A percentile compares a stretch with the other conserved stretches of the same genome.
phyloP scores from a whole-genome alignment of 768 basidiomycete genomes.

The Phylloporus arenicola region DNA sequence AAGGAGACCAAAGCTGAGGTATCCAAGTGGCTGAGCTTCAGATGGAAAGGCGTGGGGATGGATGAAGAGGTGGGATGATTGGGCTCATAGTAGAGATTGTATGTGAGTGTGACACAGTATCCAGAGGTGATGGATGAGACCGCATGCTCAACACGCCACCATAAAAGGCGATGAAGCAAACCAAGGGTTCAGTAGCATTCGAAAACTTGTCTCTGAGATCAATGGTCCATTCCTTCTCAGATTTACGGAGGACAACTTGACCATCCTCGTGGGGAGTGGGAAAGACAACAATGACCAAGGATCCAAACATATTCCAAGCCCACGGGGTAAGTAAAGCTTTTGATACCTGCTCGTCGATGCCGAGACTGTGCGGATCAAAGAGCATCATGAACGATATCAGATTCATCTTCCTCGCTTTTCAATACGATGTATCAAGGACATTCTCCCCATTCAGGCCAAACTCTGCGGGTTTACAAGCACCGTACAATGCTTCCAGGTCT shows the following conservation, averaged over 20 bases:
- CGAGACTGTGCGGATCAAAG: conserved; percentile 28
- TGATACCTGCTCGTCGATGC: conserved; percentile 19
- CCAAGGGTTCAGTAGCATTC: too few relatives aligned
- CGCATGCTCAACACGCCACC: conserved; percentile 37
- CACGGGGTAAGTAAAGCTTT: conserved; percentile 24
- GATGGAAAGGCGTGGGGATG: background rate
- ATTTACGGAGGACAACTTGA: conserved; percentile 34
- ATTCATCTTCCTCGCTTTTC: conserved; percentile 45
- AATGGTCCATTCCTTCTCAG: conserved; percentile 13
- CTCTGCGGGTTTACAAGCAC: conserved; percentile 36
- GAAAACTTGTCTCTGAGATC: too few relatives aligned
- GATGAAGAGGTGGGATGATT: background rate
- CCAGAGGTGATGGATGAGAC: conserved; percentile 26
- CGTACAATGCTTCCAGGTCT: background rate
- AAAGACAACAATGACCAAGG: conserved; percentile 44
- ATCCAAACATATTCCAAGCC: conserved; percentile 42
- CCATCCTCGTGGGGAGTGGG: conserved; percentile 45
- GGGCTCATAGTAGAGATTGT: background rate
- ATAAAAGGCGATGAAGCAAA: conserved; percentile 38
- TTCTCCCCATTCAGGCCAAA: conserved; percentile 36
- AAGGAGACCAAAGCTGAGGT: conserved; percentile 3
- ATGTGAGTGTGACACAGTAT: background rate
- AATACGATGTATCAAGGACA: conserved; percentile 40
- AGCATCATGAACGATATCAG: conserved; percentile 29
- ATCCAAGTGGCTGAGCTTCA: conserved; percentile 1